Conservation (phyloP, 306 rosid genomes). For the Albizia julibrissin region DNA sequence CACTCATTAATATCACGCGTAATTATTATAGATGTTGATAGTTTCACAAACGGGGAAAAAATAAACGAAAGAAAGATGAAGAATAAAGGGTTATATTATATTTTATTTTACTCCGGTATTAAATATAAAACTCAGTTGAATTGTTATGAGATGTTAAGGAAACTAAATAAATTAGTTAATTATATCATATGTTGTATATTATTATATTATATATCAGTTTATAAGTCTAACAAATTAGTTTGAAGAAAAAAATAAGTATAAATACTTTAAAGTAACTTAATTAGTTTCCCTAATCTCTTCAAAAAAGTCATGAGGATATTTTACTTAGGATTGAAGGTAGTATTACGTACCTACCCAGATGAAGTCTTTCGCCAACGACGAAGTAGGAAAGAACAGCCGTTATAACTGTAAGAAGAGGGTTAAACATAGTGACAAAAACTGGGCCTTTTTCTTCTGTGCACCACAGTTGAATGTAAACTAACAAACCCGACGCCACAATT, state of each 20-base stretch:
- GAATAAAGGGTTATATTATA: neutral
- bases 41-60: neutral
- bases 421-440: constrained; percentile 78
- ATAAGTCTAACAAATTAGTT: too few relatives aligned
- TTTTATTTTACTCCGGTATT: too few relatives aligned
- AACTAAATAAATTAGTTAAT: too few relatives aligned
- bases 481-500: constrained; percentile 51
- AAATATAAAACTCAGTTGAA: too few relatives aligned
- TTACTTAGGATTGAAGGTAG: too few relatives aligned
- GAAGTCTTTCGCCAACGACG: constrained; percentile 70
- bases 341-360: constrained; percentile 83
- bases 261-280: too few relatives aligned
- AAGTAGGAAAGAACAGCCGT: constrained; percentile 75
- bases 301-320: neutral
- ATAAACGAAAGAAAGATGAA: neutral
- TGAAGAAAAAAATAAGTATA: too few relatives aligned
- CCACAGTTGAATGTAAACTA: constrained; percentile 67
- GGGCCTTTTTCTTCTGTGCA: constrained; percentile 77
- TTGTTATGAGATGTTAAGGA: too few relatives aligned
- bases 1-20: neutral
- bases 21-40: neutral
- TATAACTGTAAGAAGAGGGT: constrained; percentile 59
- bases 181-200: too few relatives aligned
- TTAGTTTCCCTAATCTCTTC: too few relatives aligned
- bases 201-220: too few relatives aligned